Base-by-base conservation (phyloP, 1,139 yeast species). In the Tardiomyces digboiensis region DNA sequence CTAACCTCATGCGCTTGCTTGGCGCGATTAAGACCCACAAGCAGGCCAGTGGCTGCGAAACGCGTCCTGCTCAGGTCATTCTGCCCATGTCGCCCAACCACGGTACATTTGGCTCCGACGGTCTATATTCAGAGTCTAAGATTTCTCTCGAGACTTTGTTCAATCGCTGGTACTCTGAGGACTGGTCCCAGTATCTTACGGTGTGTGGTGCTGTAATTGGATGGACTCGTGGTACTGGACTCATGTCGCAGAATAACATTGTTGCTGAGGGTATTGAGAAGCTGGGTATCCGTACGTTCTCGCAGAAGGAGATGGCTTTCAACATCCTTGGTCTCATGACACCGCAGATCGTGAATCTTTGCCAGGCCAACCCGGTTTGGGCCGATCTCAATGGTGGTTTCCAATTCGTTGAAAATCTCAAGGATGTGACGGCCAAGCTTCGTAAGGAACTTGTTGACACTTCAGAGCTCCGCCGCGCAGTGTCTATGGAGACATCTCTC, bases 221-320 rank as follows among this genome's bases (percentile, higher is more conserved):
- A 64, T 91, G 98, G 98, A 91, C 98, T 52, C 87, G 98, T 78
- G 98, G 98, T 69, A 91, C 98, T 51, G 98, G 98, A 64, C 81
- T 91, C 64, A 91, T 91, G 98, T 76, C 89, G 61, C 97, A 83
- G 58, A 91, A 91, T 76, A 91, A 91, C 72, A 83, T 88, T 64
- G 87, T 91, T 66, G 97, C 98, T 49, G 97, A 89, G 71, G 97
- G 97, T 57, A 86, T 91, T 63, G 98, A 91, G 71, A 80, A 80
- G 64, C 73, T 84, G 53, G 97, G 98, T 60, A 97, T 91, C 45
- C 85, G 98, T 71, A 91, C 98, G 42, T 91, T 89, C 77, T 84
- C 95, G 49, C 98, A 91, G 71, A 86, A 86, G 71, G 98, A 91
- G 72, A 91, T 91, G 98, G 97, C 98, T 41, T 91, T 91, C 80